Percentiles rank a stretch among this genome's conserved stretches.
Conservation (phyloP, 805 yeast species). For the Schwanniomyces yamadae region DNA sequence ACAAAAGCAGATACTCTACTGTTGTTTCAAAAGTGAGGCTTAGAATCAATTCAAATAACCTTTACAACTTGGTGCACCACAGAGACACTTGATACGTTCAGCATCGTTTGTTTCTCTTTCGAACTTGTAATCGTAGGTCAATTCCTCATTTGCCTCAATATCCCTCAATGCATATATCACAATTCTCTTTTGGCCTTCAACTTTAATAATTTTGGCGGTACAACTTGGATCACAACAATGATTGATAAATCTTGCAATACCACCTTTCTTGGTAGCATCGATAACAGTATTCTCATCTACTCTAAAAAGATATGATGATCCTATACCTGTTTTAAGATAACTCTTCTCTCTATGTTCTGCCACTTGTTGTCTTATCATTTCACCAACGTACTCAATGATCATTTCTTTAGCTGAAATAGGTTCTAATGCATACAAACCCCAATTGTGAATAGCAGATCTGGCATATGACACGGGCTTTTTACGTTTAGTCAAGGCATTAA, state of each 20-base stretch:
- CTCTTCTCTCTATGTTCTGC: conserved; percentile 89
- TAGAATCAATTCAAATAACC: conserved; percentile 70
- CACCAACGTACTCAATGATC: conserved; percentile 98
- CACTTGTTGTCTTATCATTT: conserved; percentile 86
- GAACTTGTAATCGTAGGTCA: conserved; percentile 94
- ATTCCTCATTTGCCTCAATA: conserved; percentile 83
- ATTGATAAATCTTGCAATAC: conserved; percentile 93
- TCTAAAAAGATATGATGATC: conserved; percentile 89
- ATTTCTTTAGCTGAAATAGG: conserved; percentile 95
- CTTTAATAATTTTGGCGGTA: conserved; percentile 93
- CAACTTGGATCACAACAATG: conserved; percentile 98
- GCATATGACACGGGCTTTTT: conserved; percentile 96
- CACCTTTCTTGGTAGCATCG: conserved; percentile 97
- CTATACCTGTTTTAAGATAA: conserved; percentile 87
- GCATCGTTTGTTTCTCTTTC: conserved; percentile 87
- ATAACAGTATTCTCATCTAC: conserved; percentile 92
- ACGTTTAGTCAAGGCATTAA: conserved; percentile 85
- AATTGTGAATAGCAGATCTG: conserved; percentile 92
- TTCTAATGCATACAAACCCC: conserved; percentile 96
- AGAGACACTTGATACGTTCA: conserved; percentile 84
- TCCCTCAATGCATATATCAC: conserved; percentile 92
- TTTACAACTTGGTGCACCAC: conserved; percentile 95
- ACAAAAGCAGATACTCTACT: too few relatives aligned
- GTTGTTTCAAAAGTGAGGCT: too few relatives aligned
- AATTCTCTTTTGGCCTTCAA: conserved; percentile 89